Percentiles rank a stretch among this genome's conserved stretches.
These are phyloP conservation scores for Daldinia grandis DNA, from an alignment of 495 filamentous ascomycete species.

Conservation along the genomic window DNA sequence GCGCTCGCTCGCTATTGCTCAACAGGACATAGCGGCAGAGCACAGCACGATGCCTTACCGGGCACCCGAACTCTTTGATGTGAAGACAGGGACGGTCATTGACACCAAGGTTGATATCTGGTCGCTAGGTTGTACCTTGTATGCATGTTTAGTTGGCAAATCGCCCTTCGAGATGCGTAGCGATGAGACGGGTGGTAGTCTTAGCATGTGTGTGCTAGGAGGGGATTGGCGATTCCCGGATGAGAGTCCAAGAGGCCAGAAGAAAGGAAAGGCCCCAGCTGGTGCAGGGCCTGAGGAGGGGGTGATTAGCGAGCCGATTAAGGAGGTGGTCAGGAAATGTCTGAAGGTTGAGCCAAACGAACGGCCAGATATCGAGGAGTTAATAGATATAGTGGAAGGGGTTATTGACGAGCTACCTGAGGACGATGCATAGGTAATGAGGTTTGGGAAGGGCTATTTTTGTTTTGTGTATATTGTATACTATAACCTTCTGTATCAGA, in stretches of 20 bases:
- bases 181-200: slow-evolving; percentile 93
- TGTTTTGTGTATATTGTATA: slow-evolving; percentile 30
- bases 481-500: slow-evolving; percentile 30
- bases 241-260: slow-evolving; percentile 66
- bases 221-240: slow-evolving; percentile 96
- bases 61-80: slow-evolving; percentile 96
- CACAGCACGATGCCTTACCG: slow-evolving; percentile 99
- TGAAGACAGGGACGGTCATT: slow-evolving; percentile 89
- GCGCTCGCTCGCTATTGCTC: slow-evolving; percentile 85
- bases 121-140: slow-evolving; percentile 95
- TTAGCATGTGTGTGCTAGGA: slow-evolving; percentile 89
- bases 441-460: neutral
- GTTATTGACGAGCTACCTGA: slow-evolving; percentile 79
- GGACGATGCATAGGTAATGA: slow-evolving; percentile 58
- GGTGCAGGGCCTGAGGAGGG: slow-evolving; percentile 38
- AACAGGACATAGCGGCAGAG: slow-evolving; percentile 93
- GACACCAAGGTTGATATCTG: slow-evolving; percentile 99
- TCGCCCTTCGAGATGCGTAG: slow-evolving; percentile 94
- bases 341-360: slow-evolving; percentile 92
- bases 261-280: slow-evolving; percentile 64
- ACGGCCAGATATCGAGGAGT: slow-evolving; percentile 86
- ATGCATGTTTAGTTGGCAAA: slow-evolving; percentile 94
- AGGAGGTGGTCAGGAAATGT: slow-evolving; percentile 87
- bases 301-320: slow-evolving; percentile 76
- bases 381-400: slow-evolving; percentile 81